A percentile compares a stretch with the other conserved stretches of the same genome.
These are phyloP conservation scores for Penicillium sp. DNA, from an alignment of 2,329 filamentous ascomycete species.

Conservation along the genomic window DNA sequence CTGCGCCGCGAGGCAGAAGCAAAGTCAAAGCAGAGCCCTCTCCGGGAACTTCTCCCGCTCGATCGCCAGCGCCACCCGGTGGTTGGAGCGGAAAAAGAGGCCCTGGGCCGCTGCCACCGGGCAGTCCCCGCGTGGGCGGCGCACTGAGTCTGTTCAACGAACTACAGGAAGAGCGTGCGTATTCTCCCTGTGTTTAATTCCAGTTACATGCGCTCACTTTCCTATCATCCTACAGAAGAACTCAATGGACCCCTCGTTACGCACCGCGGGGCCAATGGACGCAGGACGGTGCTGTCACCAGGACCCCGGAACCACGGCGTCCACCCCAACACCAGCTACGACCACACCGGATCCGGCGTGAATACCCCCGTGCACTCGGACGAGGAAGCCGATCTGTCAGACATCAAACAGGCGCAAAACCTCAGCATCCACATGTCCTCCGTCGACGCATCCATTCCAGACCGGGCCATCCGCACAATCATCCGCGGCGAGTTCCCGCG, in stretches of 20 bases:
- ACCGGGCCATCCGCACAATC: conserved; percentile 83
- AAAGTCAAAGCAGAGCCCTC: conserved; percentile 23
- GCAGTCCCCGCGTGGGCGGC: conserved; percentile 31
- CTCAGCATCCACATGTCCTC: conserved; percentile 76
- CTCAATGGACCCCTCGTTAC: conserved; percentile 11
- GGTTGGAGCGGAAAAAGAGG: conserved; percentile 31
- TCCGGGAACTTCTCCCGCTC: conserved; percentile 5
- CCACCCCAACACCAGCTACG: conserved; percentile 82
- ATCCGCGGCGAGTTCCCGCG: conserved; percentile 76
- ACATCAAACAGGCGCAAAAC: conserved; percentile 83
- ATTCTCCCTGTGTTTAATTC: background rate
- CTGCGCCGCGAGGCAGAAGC: conserved; percentile 29
- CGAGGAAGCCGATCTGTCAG: conserved; percentile 75
- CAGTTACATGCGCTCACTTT: background rate
- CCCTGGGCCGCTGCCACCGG: conserved; percentile 13
- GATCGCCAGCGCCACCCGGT: conserved; percentile 24
- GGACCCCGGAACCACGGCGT: conserved; percentile 50
- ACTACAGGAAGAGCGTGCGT: conserved; percentile 74
- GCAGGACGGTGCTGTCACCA: conserved; percentile 55
- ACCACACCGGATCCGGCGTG: conserved; percentile 58
- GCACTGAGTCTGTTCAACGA: conserved; percentile 65
- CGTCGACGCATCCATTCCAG: conserved; percentile 67
- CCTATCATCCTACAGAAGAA: conserved; percentile 2
- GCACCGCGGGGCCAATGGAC: conserved; percentile 31
- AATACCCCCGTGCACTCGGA: conserved; percentile 73